Base-by-base conservation (phyloP, 257 asterid species). In the Euphrasia confusa region DNA sequence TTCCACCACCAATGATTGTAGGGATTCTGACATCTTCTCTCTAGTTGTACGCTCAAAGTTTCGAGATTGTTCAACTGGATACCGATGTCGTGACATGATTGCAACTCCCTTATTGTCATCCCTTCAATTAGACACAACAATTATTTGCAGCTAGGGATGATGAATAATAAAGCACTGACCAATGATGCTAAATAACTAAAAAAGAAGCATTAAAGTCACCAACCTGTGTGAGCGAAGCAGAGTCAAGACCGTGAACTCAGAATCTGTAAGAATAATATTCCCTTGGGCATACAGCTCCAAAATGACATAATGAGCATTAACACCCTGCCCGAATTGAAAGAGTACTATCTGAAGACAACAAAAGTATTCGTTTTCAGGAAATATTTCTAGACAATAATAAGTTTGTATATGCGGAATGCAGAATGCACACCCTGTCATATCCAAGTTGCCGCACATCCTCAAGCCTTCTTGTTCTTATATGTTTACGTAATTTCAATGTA, bases 361-460 rank as follows among this genome's bases (percentile, higher is more conserved):
- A 4, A 66, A 56, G 54, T 40, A 27, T 53, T 58, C 52, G 61
- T 68, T 13, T 54, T 63, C 32, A 65, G 47, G 33, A 68, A 68
- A 59, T 61, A 42, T 55, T 66, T 68, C 69, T n/a, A 47, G 26
- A 39, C 44, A 57, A 54, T 58, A 15, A 53, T 12, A 53, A 42
- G 53, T 53, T 61, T 58, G 61, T 60, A 45, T 53, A 53, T 60
- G 68, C 18, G 17, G 39, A 44, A 54, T 37, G 35, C 24, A 35
- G 71, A 60, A 70, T 32, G 33, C 76, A 61, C 79, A 93, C 99
- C 92, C 97, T 84, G 61, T 93, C 99, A 74, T 93, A 93, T 48
- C 99, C 99, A 71, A 93, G 97, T 67, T 93, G 99, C 18, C 95
- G 87, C 71, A 93, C 97, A 75, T 93, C 99, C 79, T 93, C 99